phyloP scores from a whole-genome alignment of 345 rosid species.

The Brassica cretica region DNA sequence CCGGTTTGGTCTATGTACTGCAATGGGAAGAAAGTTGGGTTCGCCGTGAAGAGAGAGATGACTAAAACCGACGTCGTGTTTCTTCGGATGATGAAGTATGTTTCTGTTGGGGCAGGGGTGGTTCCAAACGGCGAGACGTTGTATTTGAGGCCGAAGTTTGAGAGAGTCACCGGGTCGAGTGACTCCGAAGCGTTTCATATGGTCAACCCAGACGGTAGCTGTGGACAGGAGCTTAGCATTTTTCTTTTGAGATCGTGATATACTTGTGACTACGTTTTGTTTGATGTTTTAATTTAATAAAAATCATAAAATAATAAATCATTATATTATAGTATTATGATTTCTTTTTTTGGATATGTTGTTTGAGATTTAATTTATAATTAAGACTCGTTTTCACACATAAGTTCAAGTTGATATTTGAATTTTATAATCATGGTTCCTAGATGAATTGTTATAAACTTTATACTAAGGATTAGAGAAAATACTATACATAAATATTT shows the following conservation, averaged over 20 bases:
- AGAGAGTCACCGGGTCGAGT: neutral
- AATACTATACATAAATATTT: too few species aligned
- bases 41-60: slow-evolving; percentile 55
- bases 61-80: slow-evolving; percentile 45
- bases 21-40: slow-evolving; percentile 76
- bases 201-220: neutral
- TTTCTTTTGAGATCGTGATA: neutral
- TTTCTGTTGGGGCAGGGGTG: slow-evolving; percentile 52
- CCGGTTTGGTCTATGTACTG: slow-evolving; percentile 85
- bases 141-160: neutral
- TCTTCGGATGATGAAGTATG: slow-evolving; percentile 64
- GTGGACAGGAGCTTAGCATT: slow-evolving; percentile 1
- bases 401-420: too few species aligned
- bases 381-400: too few species aligned
- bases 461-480: too few species aligned
- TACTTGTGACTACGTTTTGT: too few species aligned
- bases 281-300: too few species aligned
- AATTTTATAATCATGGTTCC: too few species aligned
- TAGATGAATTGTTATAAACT: too few species aligned
- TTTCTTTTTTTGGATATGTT: too few species aligned
- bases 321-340: too few species aligned
- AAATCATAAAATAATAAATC: too few species aligned
- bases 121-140: neutral
- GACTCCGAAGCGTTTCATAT: neutral
- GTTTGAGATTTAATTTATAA: too few species aligned